These are phyloP conservation scores for Pontederia crassipes DNA, from an alignment of 176 grass and related monocot species.

Conservation along the genomic window DNA sequence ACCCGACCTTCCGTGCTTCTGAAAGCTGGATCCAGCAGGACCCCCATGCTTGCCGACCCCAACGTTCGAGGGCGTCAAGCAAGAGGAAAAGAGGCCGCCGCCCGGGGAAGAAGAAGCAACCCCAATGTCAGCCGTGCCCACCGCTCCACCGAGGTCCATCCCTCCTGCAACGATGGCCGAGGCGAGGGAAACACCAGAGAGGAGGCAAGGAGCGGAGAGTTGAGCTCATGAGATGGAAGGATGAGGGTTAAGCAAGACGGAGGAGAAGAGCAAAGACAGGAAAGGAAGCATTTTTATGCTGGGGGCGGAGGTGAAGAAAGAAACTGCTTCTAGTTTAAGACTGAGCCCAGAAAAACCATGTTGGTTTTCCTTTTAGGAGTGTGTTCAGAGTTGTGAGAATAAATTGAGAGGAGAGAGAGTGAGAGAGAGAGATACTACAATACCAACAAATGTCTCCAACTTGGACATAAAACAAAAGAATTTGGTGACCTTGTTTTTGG, in stretches of 20 bases:
- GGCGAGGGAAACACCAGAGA: background rate
- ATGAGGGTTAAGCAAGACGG: background rate
- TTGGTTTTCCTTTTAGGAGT: background rate
- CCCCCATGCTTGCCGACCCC: slow-evolving; percentile 2
- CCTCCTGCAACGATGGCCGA: background rate
- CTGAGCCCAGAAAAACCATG: background rate
- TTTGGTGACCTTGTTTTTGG: no score
- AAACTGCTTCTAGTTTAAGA: background rate
- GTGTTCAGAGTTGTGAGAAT: background rate
- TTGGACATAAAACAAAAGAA: no score
- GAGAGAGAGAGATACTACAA: background rate
- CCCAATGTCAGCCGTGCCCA: background rate
- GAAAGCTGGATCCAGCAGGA: slow-evolving; percentile 48
- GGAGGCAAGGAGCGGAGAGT: background rate
- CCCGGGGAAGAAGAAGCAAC: background rate
- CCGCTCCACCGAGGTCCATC: background rate
- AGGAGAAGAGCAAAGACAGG: background rate
- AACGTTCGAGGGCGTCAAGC: background rate
- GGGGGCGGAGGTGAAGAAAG: background rate
- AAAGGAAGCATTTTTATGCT: background rate
- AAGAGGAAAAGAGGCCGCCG: background rate
- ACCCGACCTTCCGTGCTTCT: slow-evolving; percentile 51
- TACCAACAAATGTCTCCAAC: no score
- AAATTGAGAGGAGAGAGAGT: background rate
- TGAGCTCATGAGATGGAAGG: background rate